Percentiles rank a stretch among this genome's conserved stretches.
Conservation (phyloP, 495 filamentous ascomycete genomes). For the Glarea lozoyensis region DNA sequence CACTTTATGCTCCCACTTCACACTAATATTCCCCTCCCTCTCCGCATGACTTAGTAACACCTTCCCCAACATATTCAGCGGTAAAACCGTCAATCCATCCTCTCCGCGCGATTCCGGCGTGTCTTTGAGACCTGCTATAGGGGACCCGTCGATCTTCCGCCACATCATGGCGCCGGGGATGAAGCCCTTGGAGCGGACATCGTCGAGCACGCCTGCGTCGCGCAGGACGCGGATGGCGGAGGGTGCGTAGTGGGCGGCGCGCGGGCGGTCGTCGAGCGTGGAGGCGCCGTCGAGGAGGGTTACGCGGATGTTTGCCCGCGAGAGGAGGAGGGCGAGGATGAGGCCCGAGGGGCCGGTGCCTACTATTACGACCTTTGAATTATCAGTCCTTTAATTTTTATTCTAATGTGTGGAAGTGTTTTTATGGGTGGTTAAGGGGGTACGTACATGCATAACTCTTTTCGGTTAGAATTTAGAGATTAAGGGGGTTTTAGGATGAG, state of each 20-base stretch:
- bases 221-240: conserved; percentile 42
- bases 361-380: conserved; percentile 35
- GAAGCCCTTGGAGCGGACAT: conserved; percentile 41
- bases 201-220: conserved; percentile 45
- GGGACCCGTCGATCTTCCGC: conserved; percentile 34
- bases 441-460: neutral
- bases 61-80: conserved; percentile 33
- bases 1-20: conserved; percentile 40
- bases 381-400: neutral
- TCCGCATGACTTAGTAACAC: conserved; percentile 40
- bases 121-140: conserved; percentile 26
- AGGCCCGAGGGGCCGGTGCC: conserved; percentile 49
- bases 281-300: conserved; percentile 40
- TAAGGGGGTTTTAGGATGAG: too few relatives aligned
- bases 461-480: too few relatives aligned
- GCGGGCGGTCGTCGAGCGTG: conserved; percentile 42
- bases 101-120: conserved; percentile 26
- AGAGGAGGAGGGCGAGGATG: conserved; percentile 43
- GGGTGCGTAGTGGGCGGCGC: conserved; percentile 41
- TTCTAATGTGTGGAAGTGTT: neutral
- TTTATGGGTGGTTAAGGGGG: neutral
- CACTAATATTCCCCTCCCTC: conserved; percentile 30
- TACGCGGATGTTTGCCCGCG: conserved; percentile 40
- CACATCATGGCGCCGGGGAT: conserved; percentile 39
- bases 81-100: conserved; percentile 36